These are phyloP conservation scores for Taiozyma sp. DNA, from an alignment of 1,139 yeast species.

Conservation along the genomic window DNA sequence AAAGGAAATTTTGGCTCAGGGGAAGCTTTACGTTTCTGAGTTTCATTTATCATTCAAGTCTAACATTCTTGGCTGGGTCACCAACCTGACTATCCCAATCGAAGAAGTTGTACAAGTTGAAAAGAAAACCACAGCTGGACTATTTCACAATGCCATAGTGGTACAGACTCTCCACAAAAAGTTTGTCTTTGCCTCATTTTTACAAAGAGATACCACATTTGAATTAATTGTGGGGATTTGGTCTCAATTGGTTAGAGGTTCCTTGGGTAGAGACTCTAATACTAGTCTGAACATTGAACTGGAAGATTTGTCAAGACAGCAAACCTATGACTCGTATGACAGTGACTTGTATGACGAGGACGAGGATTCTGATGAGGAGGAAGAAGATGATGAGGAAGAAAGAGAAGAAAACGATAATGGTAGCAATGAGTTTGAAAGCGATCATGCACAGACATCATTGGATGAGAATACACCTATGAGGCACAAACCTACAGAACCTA, in stretches of 20 bases:
- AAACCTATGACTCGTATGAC: constrained; percentile 1
- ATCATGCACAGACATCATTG: constrained; percentile 8
- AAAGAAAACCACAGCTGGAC: constrained; percentile 64
- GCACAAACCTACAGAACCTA: constrained; percentile 49
- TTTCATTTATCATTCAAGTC: constrained; percentile 62
- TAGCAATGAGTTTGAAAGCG: constrained; percentile 9
- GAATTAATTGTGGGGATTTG: constrained; percentile 57
- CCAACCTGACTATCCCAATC: constrained; percentile 59
- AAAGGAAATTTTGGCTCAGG: constrained; percentile 68
- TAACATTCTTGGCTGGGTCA: constrained; percentile 70
- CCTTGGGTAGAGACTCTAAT: constrained; percentile 10
- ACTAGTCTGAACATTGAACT: constrained; percentile 14
- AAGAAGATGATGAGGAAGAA: background rate
- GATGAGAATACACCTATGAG: constrained; percentile 31
- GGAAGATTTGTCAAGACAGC: background rate
- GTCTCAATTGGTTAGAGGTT: constrained; percentile 33
- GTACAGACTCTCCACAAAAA: constrained; percentile 66
- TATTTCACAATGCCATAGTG: constrained; percentile 72
- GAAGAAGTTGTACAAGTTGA: constrained; percentile 68
- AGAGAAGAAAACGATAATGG: constrained; percentile 4
- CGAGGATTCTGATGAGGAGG: constrained; percentile 25
- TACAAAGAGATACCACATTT: constrained; percentile 62
- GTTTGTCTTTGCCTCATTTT: constrained; percentile 66
- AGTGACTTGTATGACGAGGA: constrained; percentile 23
- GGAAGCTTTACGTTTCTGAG: constrained; percentile 59